These are phyloP conservation scores for Talaromyces borbonicus DNA, from an alignment of 495 filamentous ascomycete species.

Conservation along the genomic window DNA sequence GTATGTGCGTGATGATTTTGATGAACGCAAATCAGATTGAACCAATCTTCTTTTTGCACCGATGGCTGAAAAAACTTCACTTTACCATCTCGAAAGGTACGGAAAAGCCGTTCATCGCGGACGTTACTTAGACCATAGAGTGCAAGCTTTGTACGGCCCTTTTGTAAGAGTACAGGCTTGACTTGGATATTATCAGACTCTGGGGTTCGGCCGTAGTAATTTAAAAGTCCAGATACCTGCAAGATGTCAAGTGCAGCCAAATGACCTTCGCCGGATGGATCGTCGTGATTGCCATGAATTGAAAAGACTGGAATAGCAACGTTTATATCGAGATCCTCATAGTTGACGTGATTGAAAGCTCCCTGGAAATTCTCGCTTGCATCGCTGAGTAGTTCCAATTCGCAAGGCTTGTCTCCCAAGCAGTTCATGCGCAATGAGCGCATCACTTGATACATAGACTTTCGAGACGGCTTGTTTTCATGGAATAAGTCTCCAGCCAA, in stretches of 20 bases:
- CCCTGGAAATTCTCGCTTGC: slow-evolving; percentile 77
- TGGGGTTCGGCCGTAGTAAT: slow-evolving; percentile 90
- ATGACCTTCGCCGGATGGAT: slow-evolving; percentile 88
- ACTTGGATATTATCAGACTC: slow-evolving; percentile 86
- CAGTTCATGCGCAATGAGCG: slow-evolving; percentile 85
- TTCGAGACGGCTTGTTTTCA: slow-evolving; percentile 95
- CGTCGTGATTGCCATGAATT: slow-evolving; percentile 98
- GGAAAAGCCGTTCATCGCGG: slow-evolving; percentile 84
- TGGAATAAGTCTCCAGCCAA: slow-evolving; percentile 94
- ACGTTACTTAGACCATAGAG: slow-evolving; percentile 93
- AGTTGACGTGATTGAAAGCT: slow-evolving; percentile 88
- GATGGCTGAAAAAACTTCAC: slow-evolving; percentile 87
- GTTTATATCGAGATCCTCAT: slow-evolving; percentile 96
- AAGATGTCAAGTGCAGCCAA: slow-evolving; percentile 83
- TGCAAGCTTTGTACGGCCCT: slow-evolving; percentile 86
- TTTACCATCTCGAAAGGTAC: slow-evolving; percentile 85
- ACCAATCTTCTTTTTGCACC: slow-evolving; percentile 83
- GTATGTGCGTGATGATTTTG: slow-evolving; percentile 94
- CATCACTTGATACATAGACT: slow-evolving; percentile 96
- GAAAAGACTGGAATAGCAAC: slow-evolving; percentile 96
- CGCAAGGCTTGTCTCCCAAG: slow-evolving; percentile 87
- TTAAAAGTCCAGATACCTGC: slow-evolving; percentile 81
- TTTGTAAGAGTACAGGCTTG: slow-evolving; percentile 87
- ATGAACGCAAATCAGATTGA: slow-evolving; percentile 91
- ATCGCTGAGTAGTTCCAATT: slow-evolving; percentile 91